Base-by-base conservation (phyloP, 345 rosid species). In the Diplotaxis tenuifolia region DNA sequence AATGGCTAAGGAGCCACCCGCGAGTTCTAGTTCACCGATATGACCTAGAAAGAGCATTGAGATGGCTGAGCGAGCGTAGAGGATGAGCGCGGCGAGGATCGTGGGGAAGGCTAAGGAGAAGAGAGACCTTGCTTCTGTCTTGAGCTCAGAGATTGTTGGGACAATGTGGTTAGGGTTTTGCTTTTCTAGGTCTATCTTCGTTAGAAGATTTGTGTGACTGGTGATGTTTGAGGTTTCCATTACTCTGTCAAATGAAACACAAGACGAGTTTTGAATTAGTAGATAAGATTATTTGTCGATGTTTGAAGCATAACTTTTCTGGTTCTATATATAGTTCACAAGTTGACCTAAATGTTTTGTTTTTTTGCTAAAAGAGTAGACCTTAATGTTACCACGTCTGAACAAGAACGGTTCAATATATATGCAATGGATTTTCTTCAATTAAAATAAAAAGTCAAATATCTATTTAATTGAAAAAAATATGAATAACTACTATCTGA, bases 31-130 rank as follows among this genome's bases (percentile, higher is more conserved):
- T n/a, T n/a, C n/a, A n/a, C n/a, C n/a, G 7, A 93, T 83, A 55
- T 74, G 92, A 71, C 98, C 98, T 0, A 93, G 92, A 82, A 93
- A 93, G 68, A 93, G 87, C 98, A 93, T 93, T 15, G 97, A 93
- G 65, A 88, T 67, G 62, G 91, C 84, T 22, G 98, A 89, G 42
- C 98, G 96, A 53, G 89, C 85, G 70, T 89, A 93, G 79, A 93
- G 83, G 79, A 93, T 88, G 71, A 93, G 89, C 10, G 91, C 96
- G 0, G 98, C 85, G 31, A 93, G 81, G 70, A 85, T 90, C 19
- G 90, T 91, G 5, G 98, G 98, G 59, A 87, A 86, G 54, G 97
- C 95, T 42, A 93, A 85, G 61, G 73, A 79, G 80, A 91, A 86
- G 65, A 93, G 89, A 20, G 92, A 80, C 74, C 78, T 86, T 14